Percentiles rank a stretch among this genome's conserved stretches.
Evolutionary conservation across 2,329 filamentous ascomycete species (phyloP).

Genomic region (Neopestalotiopsis sp.): DNA sequence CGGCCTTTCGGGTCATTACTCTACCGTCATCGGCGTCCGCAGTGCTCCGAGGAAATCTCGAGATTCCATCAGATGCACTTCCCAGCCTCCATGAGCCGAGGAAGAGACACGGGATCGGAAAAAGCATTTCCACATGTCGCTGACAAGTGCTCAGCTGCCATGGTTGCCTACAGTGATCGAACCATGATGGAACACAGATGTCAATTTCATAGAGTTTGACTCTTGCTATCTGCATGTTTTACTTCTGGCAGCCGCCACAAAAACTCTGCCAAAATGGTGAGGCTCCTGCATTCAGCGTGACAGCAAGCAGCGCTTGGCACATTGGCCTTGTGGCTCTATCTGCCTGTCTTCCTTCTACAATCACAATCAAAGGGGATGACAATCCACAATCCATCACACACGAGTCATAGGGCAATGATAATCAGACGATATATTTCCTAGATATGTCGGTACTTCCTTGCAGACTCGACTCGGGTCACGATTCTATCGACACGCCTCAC

Average conservation of each 20-base stretch:
- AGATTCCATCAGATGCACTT: not conserved
- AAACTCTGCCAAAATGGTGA: not conserved
- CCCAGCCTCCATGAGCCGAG: not conserved
- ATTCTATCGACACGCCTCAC: not conserved
- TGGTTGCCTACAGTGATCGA: not conserved
- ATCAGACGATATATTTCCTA: not conserved
- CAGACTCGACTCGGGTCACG: not conserved
- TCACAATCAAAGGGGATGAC: not conserved
- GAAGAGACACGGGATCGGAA: not conserved
- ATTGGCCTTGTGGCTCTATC: too few relatives aligned
- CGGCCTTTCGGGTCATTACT: not conserved
- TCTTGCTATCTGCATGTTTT: not conserved
- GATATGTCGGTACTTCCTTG: not conserved
- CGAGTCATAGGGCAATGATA: not conserved
- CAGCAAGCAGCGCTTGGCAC: not conserved
- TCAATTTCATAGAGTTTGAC: not conserved
- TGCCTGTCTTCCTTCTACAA: not conserved
- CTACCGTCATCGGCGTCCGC: not conserved
- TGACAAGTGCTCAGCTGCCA: not conserved
- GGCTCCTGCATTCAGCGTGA: not conserved
- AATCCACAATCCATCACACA: not conserved
- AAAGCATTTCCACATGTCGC: slow-evolving; percentile 2
- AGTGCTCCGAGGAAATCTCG: not conserved
- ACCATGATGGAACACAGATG: not conserved
- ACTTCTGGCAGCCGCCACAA: not conserved